Evolutionary conservation across 345 rosid genomes (phyloP).

Genomic region (Zanthoxylum bungeanum): DNA sequence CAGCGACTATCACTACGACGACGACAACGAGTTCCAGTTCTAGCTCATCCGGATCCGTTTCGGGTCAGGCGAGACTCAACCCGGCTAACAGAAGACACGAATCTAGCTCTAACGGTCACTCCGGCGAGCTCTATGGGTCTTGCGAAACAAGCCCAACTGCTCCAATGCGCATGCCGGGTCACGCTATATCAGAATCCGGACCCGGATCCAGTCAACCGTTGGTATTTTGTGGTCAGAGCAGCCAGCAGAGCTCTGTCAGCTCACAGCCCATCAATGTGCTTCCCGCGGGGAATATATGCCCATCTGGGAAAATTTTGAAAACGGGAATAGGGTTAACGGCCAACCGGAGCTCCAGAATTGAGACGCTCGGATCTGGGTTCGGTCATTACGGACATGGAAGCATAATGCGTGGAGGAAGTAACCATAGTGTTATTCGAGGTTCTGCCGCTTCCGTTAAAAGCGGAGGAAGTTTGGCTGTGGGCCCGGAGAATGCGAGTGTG

Average conservation of each 20-base stretch:
- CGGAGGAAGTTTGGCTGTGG: background rate
- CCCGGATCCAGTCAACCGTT: conserved; percentile 30
- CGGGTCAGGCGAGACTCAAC: conserved; percentile 45
- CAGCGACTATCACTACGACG: conserved; percentile 33
- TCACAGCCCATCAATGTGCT: conserved; percentile 54
- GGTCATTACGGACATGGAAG: conserved; percentile 91
- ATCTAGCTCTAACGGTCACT: conserved; percentile 44
- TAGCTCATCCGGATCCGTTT: conserved; percentile 77
- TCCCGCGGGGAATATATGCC: conserved; percentile 86
- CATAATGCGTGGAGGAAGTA: conserved; percentile 57
- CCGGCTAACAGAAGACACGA: conserved; percentile 36
- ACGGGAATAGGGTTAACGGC: conserved; percentile 47
- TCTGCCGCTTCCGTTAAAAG: background rate
- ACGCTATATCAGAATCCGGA: conserved; percentile 45
- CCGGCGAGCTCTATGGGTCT: conserved; percentile 59
- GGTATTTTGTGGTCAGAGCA: conserved; percentile 41
- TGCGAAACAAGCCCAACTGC: conserved; percentile 57
- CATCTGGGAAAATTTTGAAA: conserved; percentile 69
- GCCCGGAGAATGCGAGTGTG: conserved; percentile 3
- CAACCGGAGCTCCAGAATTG: conserved; percentile 45
- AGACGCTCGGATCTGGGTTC: conserved; percentile 72
- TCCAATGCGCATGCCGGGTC: conserved; percentile 29
- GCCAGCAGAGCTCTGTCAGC: conserved; percentile 36
- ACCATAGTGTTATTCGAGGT: conserved; percentile 19
- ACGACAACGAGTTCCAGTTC: conserved; percentile 53